Percentiles rank a stretch among this genome's conserved stretches.
Evolutionary conservation across 140 eudicot genomes (phyloP).

Genomic region (Stevia rebaudiana): DNA sequence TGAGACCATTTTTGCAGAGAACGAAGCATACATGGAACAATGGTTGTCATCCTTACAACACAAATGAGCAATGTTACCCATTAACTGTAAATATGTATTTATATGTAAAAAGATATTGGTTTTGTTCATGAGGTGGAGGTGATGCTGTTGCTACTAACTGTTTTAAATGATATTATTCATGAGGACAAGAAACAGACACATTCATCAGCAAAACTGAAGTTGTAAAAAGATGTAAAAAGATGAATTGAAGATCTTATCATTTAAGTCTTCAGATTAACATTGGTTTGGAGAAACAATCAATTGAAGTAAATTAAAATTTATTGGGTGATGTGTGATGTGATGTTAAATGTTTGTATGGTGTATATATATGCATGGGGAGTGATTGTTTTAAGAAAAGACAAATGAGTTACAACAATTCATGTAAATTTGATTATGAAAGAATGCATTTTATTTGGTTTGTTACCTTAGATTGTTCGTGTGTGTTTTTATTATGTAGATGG

Average conservation of each 20-base stretch:
- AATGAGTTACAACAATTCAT: slow-evolving; percentile 9
- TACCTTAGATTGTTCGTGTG: too few species aligned
- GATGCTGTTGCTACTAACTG: slow-evolving; percentile 5
- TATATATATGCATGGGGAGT: slow-evolving; percentile 23
- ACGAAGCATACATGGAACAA: slow-evolving; percentile 52
- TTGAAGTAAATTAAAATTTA: slow-evolving; percentile 22
- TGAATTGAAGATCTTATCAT: slow-evolving; percentile 1
- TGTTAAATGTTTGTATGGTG: slow-evolving; percentile 29
- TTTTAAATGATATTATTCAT: slow-evolving; percentile 15
- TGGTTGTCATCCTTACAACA: slow-evolving; percentile 58
- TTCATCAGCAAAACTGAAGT: slow-evolving; percentile 9
- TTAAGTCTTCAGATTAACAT: slow-evolving; percentile 4
- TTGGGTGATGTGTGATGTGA: slow-evolving; percentile 22
- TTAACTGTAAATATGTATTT: slow-evolving; percentile 38
- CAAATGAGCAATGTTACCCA: slow-evolving; percentile 34
- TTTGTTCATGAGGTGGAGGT: slow-evolving; percentile 11
- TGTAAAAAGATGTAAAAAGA: neutral
- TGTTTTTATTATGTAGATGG: too few species aligned
- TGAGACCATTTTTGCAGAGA: slow-evolving; percentile 37
- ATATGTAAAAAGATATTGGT: slow-evolving; percentile 27
- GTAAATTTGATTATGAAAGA: slow-evolving; percentile 5
- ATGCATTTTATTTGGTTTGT: neutral
- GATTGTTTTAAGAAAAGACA: slow-evolving; percentile 6
- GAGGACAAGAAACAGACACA: slow-evolving; percentile 20
- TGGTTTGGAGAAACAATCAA: slow-evolving; percentile 12